These are phyloP conservation scores for Yamadazyma philogaea DNA, from an alignment of 805 yeast species.

Conservation along the genomic window DNA sequence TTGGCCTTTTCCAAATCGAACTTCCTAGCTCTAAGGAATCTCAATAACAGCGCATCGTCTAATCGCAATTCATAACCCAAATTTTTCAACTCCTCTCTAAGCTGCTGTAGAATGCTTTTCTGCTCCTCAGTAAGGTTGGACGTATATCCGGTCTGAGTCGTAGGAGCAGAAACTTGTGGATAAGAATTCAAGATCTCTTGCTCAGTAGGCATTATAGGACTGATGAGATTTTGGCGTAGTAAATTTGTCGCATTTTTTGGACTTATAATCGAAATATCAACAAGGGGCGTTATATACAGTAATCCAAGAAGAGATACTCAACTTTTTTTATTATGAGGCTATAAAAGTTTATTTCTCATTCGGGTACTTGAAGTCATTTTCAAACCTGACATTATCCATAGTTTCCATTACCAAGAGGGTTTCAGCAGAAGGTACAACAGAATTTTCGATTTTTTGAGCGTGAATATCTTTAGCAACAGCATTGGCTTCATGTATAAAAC, in stretches of 20 bases:
- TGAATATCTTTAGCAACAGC: conserved; percentile 47
- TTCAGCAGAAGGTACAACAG: conserved; percentile 42
- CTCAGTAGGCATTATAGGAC: conserved; percentile 22
- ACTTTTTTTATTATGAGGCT: too few species aligned
- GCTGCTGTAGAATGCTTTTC: conserved; percentile 51
- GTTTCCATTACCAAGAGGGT: conserved; percentile 44
- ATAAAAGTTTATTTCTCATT: conserved; percentile 11
- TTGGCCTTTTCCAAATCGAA: conserved; percentile 78
- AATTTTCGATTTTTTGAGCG: conserved; percentile 36
- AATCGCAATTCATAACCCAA: conserved; percentile 72
- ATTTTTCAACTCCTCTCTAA: conserved; percentile 56
- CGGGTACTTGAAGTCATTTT: conserved; percentile 45
- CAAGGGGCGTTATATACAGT: too few species aligned
- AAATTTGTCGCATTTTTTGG: too few species aligned
- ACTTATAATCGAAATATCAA: too few species aligned
- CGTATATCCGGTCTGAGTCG: conserved; percentile 72
- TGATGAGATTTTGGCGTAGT: too few species aligned
- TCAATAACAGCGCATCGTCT: conserved; percentile 79
- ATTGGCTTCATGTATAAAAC: conserved; percentile 56
- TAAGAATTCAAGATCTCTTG: conserved; percentile 51
- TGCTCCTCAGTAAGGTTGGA: conserved; percentile 76
- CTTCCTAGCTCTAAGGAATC: conserved; percentile 94
- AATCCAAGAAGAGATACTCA: too few species aligned
- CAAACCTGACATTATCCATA: conserved; percentile 47
- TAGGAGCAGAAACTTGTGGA: conserved; percentile 67